phyloP scores from a whole-genome alignment of 768 basidiomycete species.

The Hebeloma cylindrosporum region DNA sequence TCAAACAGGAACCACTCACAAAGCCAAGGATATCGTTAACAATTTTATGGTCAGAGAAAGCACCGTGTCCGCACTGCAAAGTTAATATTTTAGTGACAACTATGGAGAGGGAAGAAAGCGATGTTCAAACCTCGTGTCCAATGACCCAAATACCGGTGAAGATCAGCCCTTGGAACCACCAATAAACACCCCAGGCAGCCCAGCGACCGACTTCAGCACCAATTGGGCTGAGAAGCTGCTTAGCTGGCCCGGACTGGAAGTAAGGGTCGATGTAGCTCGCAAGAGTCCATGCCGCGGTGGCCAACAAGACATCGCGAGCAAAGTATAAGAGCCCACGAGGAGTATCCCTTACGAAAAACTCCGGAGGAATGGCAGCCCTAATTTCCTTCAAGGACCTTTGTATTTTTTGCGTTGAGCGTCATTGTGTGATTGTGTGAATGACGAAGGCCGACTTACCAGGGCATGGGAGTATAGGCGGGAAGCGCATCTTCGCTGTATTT shows the following conservation, averaged over 20 bases:
- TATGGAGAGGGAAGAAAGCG: background rate
- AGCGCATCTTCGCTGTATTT: constrained; percentile 41
- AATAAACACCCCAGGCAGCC: constrained; percentile 50
- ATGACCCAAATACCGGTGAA: constrained; percentile 62
- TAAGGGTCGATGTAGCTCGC: constrained; percentile 46
- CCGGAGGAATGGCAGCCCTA: constrained; percentile 46
- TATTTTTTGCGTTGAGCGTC: too few relatives aligned
- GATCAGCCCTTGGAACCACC: constrained; percentile 64
- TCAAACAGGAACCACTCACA: constrained; percentile 31
- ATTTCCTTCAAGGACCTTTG: constrained; percentile 51
- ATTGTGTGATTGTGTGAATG: background rate
- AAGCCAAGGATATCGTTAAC: constrained; percentile 53
- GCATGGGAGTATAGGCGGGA: constrained; percentile 46
- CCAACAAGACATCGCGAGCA: constrained; percentile 46
- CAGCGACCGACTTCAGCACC: constrained; percentile 41
- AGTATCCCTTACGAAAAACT: constrained; percentile 45
- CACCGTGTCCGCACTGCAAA: constrained; percentile 55
- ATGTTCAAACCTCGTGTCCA: constrained; percentile 48
- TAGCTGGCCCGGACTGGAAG: constrained; percentile 27
- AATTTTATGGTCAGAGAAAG: constrained; percentile 48
- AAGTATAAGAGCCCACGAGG: constrained; percentile 40
- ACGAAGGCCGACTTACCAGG: constrained; percentile 34
- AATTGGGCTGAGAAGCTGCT: constrained; percentile 30
- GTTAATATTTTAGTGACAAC: constrained; percentile 1
- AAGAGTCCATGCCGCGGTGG: constrained; percentile 40